Percentiles rank a stretch among this genome's conserved stretches.
Conservation (phyloP, 2,329 filamentous ascomycete species). For the Calonectria pseudoreteaudii region DNA sequence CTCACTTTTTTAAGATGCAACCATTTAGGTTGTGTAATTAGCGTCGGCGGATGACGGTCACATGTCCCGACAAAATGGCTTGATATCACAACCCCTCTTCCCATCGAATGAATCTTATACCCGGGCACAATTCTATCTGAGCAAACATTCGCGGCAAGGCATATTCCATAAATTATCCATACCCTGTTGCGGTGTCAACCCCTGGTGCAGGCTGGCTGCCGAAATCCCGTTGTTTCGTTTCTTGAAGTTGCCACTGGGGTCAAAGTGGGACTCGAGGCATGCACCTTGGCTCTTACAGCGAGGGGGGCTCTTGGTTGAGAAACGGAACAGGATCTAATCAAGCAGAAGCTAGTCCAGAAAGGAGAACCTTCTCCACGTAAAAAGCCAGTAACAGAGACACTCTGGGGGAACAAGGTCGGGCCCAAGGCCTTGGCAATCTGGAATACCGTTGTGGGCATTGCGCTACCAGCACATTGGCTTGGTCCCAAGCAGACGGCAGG, state of each 20-base stretch:
- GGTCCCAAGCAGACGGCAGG: slow-evolving; percentile 7
- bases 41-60: slow-evolving; percentile 8
- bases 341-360: slow-evolving; percentile 15
- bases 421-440: slow-evolving; percentile 8
- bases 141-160: background rate
- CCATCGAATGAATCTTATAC: background rate
- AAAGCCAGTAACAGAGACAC: background rate
- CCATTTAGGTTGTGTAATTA: slow-evolving; percentile 1
- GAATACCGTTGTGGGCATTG: slow-evolving; percentile 11
- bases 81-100: slow-evolving; percentile 6
- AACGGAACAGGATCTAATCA: background rate
- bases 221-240: slow-evolving; percentile 22
- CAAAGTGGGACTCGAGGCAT: slow-evolving; percentile 6
- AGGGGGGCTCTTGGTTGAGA: slow-evolving; percentile 1
- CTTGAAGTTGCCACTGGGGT: background rate
- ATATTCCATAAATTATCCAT: background rate
- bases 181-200: slow-evolving; percentile 2
- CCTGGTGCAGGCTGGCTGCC: slow-evolving; percentile 1
- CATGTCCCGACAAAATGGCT: background rate
- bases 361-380: slow-evolving; percentile 6
- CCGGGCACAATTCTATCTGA: background rate
- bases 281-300: background rate
- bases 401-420: slow-evolving; percentile 13
- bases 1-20: background rate
- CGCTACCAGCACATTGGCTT: slow-evolving; percentile 3